Percentiles rank a stretch among this genome's conserved stretches.
These are phyloP conservation scores for Jatropha multifida DNA, from an alignment of 441 rosid genomes.

Conservation along the genomic window DNA sequence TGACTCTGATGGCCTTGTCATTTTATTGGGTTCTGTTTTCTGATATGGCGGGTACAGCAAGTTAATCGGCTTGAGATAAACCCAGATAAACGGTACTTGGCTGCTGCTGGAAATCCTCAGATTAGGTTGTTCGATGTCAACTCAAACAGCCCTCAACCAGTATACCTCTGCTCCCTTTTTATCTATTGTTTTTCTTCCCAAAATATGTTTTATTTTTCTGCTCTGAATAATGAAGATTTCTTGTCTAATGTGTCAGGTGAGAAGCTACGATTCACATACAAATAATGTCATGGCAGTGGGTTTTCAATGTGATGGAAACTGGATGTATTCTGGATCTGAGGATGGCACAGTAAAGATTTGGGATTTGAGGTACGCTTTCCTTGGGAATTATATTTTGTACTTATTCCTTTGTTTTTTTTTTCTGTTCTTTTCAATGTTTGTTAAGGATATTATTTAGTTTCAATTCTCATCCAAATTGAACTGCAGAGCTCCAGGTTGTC, in stretches of 20 bases:
- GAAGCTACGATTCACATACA: conserved; percentile 92
- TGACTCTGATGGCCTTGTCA: not conserved
- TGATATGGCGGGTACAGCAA: conserved; percentile 48
- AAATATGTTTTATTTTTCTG: not conserved
- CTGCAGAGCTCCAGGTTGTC: conserved; percentile 92
- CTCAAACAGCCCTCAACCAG: conserved; percentile 83
- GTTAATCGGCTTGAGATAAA: conserved; percentile 96
- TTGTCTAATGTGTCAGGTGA: conserved; percentile 45
- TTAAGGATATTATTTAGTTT: conserved; percentile 6
- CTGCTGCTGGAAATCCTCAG: conserved; percentile 95
- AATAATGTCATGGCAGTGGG: conserved; percentile 97
- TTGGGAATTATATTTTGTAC: not conserved
- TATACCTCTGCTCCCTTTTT: conserved; percentile 28
- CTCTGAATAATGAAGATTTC: conserved; percentile 10
- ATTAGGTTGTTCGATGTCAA: conserved; percentile 85
- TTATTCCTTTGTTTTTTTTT: not conserved
- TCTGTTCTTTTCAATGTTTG: not conserved
- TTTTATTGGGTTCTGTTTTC: not conserved
- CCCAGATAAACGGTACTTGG: conserved; percentile 74
- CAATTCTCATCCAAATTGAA: conserved; percentile 23
- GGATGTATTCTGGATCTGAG: conserved; percentile 99
- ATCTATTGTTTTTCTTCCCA: conserved; percentile 7
- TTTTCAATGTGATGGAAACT: conserved; percentile 93
- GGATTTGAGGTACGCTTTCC: conserved; percentile 70
- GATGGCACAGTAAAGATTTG: conserved; percentile 96